Evolutionary conservation across 345 rosid species (phyloP).

Genomic region (Sonneratia caseolaris): DNA sequence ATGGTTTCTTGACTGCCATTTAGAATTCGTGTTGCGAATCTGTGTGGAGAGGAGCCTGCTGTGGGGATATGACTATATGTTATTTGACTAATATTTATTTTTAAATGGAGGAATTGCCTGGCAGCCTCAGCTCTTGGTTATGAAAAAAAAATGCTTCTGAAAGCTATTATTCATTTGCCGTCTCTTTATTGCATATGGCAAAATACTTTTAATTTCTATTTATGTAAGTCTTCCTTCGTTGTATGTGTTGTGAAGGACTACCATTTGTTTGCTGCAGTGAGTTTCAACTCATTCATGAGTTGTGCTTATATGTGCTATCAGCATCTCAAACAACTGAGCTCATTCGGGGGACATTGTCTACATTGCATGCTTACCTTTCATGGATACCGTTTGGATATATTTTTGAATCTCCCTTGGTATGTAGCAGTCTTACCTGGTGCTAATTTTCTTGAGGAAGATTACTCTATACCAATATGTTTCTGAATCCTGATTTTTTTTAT

Average conservation of each 20-base stretch:
- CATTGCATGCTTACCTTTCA: slow-evolving; percentile 96
- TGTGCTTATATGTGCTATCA: slow-evolving; percentile 92
- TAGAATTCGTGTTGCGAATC: not conserved
- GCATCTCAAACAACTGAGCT: slow-evolving; percentile 96
- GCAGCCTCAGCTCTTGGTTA: too few species aligned
- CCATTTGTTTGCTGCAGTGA: slow-evolving; percentile 56
- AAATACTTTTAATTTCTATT: too few species aligned
- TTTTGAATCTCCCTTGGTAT: slow-evolving; percentile 94
- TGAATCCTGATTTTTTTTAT: not conserved
- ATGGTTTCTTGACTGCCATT: not conserved
- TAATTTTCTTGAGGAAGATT: not conserved
- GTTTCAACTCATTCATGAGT: slow-evolving; percentile 95
- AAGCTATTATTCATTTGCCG: too few species aligned
- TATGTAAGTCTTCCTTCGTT: not conserved
- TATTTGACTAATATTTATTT: too few species aligned
- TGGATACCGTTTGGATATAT: slow-evolving; percentile 99
- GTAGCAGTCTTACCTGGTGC: slow-evolving; percentile 12
- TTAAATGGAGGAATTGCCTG: too few species aligned
- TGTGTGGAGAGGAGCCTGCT: too few species aligned
- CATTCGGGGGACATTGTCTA: slow-evolving; percentile 82
- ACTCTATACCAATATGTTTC: not conserved
- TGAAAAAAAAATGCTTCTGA: too few species aligned
- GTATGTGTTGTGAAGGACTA: not conserved
- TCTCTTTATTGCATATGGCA: too few species aligned
- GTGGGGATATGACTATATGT: too few species aligned